Conservation (phyloP, 495 filamentous ascomycete species). For the Penicillium diatomitis region DNA sequence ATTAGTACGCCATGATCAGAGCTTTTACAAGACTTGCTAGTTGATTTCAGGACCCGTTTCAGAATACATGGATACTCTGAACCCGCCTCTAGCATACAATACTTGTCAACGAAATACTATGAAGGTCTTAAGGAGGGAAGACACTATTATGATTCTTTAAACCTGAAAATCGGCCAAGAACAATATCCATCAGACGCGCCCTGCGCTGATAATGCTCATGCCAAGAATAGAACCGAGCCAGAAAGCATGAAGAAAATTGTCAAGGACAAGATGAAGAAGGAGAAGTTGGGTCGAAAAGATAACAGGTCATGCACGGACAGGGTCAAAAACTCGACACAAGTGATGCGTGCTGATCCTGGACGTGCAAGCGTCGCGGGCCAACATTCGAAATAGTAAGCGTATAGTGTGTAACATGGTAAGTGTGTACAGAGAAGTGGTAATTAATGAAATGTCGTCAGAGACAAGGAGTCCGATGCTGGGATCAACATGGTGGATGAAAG, state of each 20-base stretch:
- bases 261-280: conserved; percentile 1
- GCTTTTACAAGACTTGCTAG: no score
- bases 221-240: background rate
- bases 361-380: no score
- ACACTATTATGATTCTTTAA: no score
- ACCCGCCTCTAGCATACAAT: background rate
- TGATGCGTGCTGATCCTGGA: no score
- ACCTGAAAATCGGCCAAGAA: no score
- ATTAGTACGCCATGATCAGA: no score
- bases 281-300: background rate
- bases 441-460: background rate
- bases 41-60: background rate
- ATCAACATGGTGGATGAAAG: no score
- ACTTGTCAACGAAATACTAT: background rate
- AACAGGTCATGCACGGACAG: no score
- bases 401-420: conserved; percentile 13
- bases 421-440: conserved; percentile 20
- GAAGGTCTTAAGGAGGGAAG: no score
- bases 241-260: background rate
- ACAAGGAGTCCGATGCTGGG: no score
- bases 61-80: background rate
- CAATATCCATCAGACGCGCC: conserved; percentile 3
- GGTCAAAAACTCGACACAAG: no score
- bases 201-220: conserved; percentile 15
- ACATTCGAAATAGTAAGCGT: conserved; percentile 6